A percentile compares a stretch with the other conserved stretches of the same genome.
Evolutionary conservation across 2,329 filamentous ascomycete species (phyloP).

Genomic region (Neofusicoccum umdonicola): DNA sequence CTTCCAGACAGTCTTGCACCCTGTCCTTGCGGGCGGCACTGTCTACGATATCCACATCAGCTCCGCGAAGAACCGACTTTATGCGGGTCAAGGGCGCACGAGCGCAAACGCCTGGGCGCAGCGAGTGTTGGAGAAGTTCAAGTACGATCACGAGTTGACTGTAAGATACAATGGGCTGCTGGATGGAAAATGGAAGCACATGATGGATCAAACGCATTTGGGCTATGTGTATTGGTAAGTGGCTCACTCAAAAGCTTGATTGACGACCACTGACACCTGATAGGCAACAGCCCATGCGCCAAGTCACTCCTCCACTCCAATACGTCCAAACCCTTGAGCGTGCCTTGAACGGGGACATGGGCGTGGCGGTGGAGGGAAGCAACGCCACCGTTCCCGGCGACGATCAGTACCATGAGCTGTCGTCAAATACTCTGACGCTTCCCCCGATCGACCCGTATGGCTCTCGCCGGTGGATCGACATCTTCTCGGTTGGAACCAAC

Average conservation of each 20-base stretch:
- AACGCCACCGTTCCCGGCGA: conserved; percentile 68
- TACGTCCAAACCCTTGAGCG: conserved; percentile 59
- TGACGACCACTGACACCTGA: conserved; percentile 37
- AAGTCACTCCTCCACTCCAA: conserved; percentile 60
- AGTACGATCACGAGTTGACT: conserved; percentile 36
- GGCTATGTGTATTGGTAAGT: conserved; percentile 44
- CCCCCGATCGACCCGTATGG: conserved; percentile 32
- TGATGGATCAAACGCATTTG: conserved; percentile 41
- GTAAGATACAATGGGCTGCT: conserved; percentile 34
- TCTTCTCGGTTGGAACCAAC: conserved; percentile 33
- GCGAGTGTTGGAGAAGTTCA: conserved; percentile 36
- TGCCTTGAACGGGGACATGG: conserved; percentile 61
- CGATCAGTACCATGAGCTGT: conserved; percentile 58
- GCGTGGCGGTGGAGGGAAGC: conserved; percentile 62
- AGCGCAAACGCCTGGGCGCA: conserved; percentile 39
- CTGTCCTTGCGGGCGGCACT: conserved; percentile 57
- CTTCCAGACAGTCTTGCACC: conserved; percentile 62
- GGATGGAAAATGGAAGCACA: conserved; percentile 40
- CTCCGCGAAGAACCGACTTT: conserved; percentile 37
- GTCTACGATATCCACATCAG: conserved; percentile 50
- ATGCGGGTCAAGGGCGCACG: conserved; percentile 36
- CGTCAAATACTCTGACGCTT: conserved; percentile 33
- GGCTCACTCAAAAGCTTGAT: conserved; percentile 46
- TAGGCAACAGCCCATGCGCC: conserved; percentile 73
- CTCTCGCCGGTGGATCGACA: conserved; percentile 34